Evolutionary conservation across 495 filamentous ascomycete genomes (phyloP).

Genomic region (Aspergillus homomorphus): DNA sequence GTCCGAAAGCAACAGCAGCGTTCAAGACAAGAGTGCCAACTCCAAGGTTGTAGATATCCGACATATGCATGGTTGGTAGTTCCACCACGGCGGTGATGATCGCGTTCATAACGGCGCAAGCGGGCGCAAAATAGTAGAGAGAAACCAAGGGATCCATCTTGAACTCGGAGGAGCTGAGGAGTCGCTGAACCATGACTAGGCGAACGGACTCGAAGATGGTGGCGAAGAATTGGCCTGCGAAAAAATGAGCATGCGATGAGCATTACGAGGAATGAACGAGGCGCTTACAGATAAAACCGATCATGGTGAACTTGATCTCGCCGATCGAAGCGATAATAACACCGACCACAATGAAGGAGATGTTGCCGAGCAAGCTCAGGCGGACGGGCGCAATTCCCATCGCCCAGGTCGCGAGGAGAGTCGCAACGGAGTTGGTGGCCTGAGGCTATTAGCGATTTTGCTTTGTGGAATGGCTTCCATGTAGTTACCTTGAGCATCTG

Average conservation of each 20-base stretch:
- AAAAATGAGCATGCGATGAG: background rate
- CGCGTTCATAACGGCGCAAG: conserved; percentile 80
- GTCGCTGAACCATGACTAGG: conserved; percentile 80
- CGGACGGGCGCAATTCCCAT: conserved; percentile 68
- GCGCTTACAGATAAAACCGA: conserved; percentile 64
- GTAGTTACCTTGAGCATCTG: conserved; percentile 83
- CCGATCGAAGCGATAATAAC: conserved; percentile 82
- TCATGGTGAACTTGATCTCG: conserved; percentile 81
- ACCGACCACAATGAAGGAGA: conserved; percentile 80
- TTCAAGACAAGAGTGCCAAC: conserved; percentile 70
- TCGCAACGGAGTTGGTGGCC: conserved; percentile 86
- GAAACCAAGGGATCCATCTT: conserved; percentile 95
- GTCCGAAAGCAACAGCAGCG: conserved; percentile 72
- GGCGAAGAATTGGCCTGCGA: conserved; percentile 62
- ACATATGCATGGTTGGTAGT: conserved; percentile 61
- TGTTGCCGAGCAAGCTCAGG: conserved; percentile 72
- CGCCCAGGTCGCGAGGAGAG: conserved; percentile 75
- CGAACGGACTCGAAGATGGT: conserved; percentile 83
- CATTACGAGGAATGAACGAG: background rate
- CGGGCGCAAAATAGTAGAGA: conserved; percentile 88
- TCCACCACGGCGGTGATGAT: conserved; percentile 72
- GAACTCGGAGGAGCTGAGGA: conserved; percentile 81
- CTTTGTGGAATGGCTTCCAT: background rate
- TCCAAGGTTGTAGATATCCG: conserved; percentile 68
- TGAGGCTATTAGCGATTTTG: conserved; percentile 25